Conservation (phyloP, 225 moss, liverwort and hornwort species). For the Bryum argenteum region DNA sequence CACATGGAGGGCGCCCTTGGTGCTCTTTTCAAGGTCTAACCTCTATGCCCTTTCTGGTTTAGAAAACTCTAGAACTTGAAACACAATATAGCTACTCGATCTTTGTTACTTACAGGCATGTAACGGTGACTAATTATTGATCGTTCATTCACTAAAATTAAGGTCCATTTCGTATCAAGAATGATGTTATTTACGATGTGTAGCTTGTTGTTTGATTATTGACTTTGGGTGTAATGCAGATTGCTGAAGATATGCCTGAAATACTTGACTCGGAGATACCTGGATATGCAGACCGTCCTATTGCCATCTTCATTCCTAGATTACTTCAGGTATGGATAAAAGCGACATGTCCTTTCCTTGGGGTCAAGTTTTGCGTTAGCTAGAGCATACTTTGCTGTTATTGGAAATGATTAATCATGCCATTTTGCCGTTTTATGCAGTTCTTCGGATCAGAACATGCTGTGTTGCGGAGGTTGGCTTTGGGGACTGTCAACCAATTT, state of each 20-base stretch:
- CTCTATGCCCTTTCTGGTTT: constrained; percentile 1
- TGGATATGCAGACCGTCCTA: constrained; percentile 81
- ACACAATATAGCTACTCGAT: background rate
- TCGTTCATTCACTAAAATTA: constrained; percentile 9
- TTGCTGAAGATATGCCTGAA: constrained; percentile 92
- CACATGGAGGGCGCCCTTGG: constrained; percentile 99
- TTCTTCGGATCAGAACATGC: constrained; percentile 87
- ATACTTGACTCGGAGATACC: constrained; percentile 81
- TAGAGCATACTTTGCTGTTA: constrained; percentile 1
- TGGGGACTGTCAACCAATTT: constrained; percentile 89
- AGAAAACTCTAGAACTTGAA: constrained; percentile 19
- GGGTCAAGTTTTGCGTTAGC: constrained; percentile 19
- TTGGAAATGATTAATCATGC: constrained; percentile 22
- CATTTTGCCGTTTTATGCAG: constrained; percentile 56
- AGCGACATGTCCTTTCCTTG: background rate
- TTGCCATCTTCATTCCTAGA: constrained; percentile 84
- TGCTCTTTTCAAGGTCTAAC: constrained; percentile 87
- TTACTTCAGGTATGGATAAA: constrained; percentile 72
- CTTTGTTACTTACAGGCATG: constrained; percentile 5
- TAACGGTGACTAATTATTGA: constrained; percentile 15
- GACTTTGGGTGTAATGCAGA: constrained; percentile 51
- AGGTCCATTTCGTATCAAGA: constrained; percentile 8
- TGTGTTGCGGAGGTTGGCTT: constrained; percentile 74
- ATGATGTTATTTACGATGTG: constrained; percentile 7
- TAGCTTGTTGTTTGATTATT: constrained; percentile 29